These are phyloP conservation scores for Neurospora sp. DNA, from an alignment of 495 filamentous ascomycete species.

Conservation along the genomic window DNA sequence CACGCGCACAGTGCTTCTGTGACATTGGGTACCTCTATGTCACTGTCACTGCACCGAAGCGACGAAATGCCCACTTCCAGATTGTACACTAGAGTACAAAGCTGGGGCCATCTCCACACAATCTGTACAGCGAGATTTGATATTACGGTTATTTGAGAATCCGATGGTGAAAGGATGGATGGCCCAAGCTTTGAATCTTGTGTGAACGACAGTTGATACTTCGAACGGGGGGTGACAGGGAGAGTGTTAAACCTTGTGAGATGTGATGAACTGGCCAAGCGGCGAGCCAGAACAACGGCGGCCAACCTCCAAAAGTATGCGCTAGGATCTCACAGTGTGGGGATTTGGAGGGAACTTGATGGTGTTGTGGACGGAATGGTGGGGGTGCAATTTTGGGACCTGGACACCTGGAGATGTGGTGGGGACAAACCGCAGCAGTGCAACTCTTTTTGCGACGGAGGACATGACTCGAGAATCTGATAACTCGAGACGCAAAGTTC, in stretches of 20 bases:
- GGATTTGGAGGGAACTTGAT: not conserved
- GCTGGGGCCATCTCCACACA: not conserved
- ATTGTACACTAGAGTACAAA: not conserved
- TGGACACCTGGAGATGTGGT: not conserved
- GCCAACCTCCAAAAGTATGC: not conserved
- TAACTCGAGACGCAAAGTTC: not conserved
- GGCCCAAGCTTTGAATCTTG: not conserved
- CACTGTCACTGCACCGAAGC: not conserved
- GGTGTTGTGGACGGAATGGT: not conserved
- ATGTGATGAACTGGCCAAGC: not conserved
- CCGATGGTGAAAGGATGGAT: not conserved
- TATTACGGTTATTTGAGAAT: not conserved
- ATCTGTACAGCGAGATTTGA: not conserved
- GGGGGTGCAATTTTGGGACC: not conserved
- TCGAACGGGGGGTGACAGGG: no score
- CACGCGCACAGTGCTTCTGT: not conserved
- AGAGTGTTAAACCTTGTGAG: not conserved
- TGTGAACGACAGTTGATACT: not conserved
- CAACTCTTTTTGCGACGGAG: not conserved
- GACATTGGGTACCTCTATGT: not conserved
- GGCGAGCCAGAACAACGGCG: not conserved
- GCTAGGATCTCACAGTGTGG: not conserved
- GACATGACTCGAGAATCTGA: not conserved
- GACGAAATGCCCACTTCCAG: not conserved
- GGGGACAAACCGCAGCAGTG: not conserved